A percentile compares a stretch with the other conserved stretches of the same genome.
These are phyloP conservation scores for Oryza punctata DNA, from an alignment of 176 grass and related monocot genomes.

Conservation along the genomic window DNA sequence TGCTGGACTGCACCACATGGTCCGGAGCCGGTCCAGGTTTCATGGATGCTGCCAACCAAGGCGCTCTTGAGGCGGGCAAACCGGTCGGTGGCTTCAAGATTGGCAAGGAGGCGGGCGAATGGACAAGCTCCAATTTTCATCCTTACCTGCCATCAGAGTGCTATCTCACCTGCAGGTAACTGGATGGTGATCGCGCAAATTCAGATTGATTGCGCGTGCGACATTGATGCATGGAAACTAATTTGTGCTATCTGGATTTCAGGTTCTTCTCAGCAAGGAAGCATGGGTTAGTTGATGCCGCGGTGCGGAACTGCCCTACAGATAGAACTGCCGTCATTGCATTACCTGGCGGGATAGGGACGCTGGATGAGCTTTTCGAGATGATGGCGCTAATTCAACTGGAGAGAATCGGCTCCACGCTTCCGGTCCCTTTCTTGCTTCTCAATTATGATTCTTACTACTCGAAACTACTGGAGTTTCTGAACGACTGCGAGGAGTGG, in stretches of 20 bases:
- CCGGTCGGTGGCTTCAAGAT: slow-evolving; percentile 81
- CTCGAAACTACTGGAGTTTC: slow-evolving; percentile 78
- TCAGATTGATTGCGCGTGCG: background rate
- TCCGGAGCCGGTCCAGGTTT: slow-evolving; percentile 72
- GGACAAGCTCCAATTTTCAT: slow-evolving; percentile 78
- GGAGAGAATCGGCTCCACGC: slow-evolving; percentile 66
- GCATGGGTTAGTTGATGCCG: slow-evolving; percentile 84
- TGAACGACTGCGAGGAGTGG: slow-evolving; percentile 67
- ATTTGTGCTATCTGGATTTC: slow-evolving; percentile 18
- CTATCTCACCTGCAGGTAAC: slow-evolving; percentile 88
- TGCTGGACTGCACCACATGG: slow-evolving; percentile 91
- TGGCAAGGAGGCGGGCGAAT: slow-evolving; percentile 71
- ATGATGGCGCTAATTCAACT: slow-evolving; percentile 77
- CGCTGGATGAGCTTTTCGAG: slow-evolving; percentile 82
- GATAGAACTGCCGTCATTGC: slow-evolving; percentile 63
- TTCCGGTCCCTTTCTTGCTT: slow-evolving; percentile 66
- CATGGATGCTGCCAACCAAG: slow-evolving; percentile 78
- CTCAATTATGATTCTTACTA: slow-evolving; percentile 90
- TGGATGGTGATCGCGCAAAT: background rate
- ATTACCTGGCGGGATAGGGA: slow-evolving; percentile 77
- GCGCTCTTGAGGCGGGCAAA: slow-evolving; percentile 67
- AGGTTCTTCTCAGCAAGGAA: slow-evolving; percentile 96
- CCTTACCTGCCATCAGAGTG: slow-evolving; percentile 64
- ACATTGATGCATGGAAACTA: background rate
- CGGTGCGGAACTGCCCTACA: slow-evolving; percentile 43